Base-by-base conservation (phyloP, 2,329 filamentous ascomycete species). In the Penicillium fuscoglaucum region DNA sequence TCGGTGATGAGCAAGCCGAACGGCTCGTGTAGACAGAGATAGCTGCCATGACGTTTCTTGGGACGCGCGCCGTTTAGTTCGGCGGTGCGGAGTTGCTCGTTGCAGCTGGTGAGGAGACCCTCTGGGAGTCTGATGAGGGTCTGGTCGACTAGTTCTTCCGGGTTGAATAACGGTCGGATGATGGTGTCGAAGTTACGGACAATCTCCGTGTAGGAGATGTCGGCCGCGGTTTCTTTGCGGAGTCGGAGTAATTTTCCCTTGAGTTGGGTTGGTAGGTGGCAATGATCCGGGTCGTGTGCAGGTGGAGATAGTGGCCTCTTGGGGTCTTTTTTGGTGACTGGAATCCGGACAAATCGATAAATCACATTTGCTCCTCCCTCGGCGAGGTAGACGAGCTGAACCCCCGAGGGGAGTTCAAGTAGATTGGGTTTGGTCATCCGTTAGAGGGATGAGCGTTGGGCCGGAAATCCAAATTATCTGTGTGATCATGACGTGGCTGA, bases 291-390 rank as follows among this genome's bases (percentile, higher is more conserved):
- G 55, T 67, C 33, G 59, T 60, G 46, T 58, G 60, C 33, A 45
- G 51, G 9, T 53, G 52, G 65, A 59, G 40, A 62, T 60, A 55
- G 54, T 48, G 13, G 53, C 31, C 49, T 59, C 13, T 58, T 67
- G 19, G 58, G 52, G 28, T 65, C 65, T 39, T 64, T 74, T 74
- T 60, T 72, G 62, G 10, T 12, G 51, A 35, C 70, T 61, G 47
- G 59, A 63, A 44, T 53, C 72, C 64, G 60, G 46, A 78, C 76
- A 56, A 90, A 80, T 64, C 82, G 82, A 68, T 90, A 92, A 61
- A 93, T 87, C 52, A 88, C 83, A 72, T 95, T 93, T 53, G 90
- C 90, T 26, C 89, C 87, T 26, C 90, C 90, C 73, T 95, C 90
- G 26, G 80, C 81, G 10, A 86, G 73, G 61, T 84, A 85, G 15